Percentiles rank a stretch among this genome's conserved stretches.
These are phyloP conservation scores for Candida pseudofarinosa DNA, from an alignment of 805 yeast genomes.

Conservation along the genomic window DNA sequence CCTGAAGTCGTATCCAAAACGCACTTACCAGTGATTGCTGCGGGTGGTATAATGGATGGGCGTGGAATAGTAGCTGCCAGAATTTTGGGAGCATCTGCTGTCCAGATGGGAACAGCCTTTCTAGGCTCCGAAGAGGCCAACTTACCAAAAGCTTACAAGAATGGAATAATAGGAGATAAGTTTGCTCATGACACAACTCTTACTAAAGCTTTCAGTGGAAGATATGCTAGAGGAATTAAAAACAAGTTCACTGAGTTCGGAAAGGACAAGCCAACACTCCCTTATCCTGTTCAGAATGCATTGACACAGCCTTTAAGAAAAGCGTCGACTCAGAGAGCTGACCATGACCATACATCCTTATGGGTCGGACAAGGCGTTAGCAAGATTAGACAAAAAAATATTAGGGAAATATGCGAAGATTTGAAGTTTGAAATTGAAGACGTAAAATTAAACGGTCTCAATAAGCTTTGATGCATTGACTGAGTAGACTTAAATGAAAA, in stretches of 20 bases:
- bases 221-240: slow-evolving; percentile 13
- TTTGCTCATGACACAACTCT: background rate
- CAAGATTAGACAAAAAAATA: background rate
- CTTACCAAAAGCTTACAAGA: slow-evolving; percentile 1
- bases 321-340: slow-evolving; percentile 1
- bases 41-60: slow-evolving; percentile 50
- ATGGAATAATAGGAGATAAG: background rate
- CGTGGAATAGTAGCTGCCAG: slow-evolving; percentile 26
- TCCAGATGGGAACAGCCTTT: slow-evolving; percentile 54
- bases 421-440: background rate
- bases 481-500: too few species aligned
- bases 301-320: slow-evolving; percentile 12
- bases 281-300: slow-evolving; percentile 16
- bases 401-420: background rate
- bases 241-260: slow-evolving; percentile 8
- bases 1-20: slow-evolving; percentile 12
- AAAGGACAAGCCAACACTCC: slow-evolving; percentile 4
- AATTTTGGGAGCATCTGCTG: slow-evolving; percentile 45
- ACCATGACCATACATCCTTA: background rate
- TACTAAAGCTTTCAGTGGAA: slow-evolving; percentile 7
- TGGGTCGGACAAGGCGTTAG: slow-evolving; percentile 1
- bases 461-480: background rate
- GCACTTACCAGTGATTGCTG: slow-evolving; percentile 32
- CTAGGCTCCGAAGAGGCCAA: slow-evolving; percentile 30
- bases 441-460: background rate